Evolutionary conservation across 2,329 filamentous ascomycete genomes (phyloP).

Genomic region (Aspergillus unguis): DNA sequence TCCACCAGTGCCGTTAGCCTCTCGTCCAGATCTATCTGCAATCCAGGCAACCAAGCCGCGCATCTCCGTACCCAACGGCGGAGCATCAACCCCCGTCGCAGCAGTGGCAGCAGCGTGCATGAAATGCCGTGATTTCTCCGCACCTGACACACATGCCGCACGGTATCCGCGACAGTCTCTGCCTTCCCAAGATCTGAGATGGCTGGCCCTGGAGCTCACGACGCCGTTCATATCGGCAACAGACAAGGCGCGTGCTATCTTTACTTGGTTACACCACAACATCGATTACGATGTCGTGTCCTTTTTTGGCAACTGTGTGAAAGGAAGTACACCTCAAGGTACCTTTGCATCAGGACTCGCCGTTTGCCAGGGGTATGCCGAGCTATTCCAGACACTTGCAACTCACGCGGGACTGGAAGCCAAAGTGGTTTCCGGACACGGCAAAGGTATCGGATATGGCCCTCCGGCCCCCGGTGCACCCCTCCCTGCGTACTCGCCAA

Average conservation of each 20-base stretch:
- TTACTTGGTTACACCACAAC: slow-evolving; percentile 94
- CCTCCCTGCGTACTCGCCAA: slow-evolving; percentile 59
- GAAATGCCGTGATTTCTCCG: slow-evolving; percentile 82
- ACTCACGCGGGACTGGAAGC: slow-evolving; percentile 75
- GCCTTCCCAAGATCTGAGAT: slow-evolving; percentile 64
- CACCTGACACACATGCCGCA: slow-evolving; percentile 71
- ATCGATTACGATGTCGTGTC: slow-evolving; percentile 76
- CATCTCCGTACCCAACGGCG: slow-evolving; percentile 20
- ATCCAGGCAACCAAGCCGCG: slow-evolving; percentile 53
- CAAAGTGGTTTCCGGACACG: slow-evolving; percentile 70
- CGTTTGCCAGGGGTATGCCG: slow-evolving; percentile 89
- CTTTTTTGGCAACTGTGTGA: slow-evolving; percentile 71
- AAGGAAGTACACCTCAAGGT: slow-evolving; percentile 64
- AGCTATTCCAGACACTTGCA: slow-evolving; percentile 75
- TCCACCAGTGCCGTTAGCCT: slow-evolving; percentile 53
- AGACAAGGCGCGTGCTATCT: slow-evolving; percentile 89
- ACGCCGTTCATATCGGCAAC: slow-evolving; percentile 74
- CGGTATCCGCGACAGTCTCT: slow-evolving; percentile 71
- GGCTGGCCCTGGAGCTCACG: slow-evolving; percentile 75
- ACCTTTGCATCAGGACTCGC: slow-evolving; percentile 75
- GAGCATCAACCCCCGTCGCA: slow-evolving; percentile 11
- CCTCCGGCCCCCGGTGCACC: slow-evolving; percentile 61
- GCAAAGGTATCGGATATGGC: slow-evolving; percentile 77
- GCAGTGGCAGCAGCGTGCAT: slow-evolving; percentile 56
- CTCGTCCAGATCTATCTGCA: slow-evolving; percentile 57